Conservation (phyloP, 495 filamentous ascomycete genomes). For the Ascodesmis nigricans region DNA sequence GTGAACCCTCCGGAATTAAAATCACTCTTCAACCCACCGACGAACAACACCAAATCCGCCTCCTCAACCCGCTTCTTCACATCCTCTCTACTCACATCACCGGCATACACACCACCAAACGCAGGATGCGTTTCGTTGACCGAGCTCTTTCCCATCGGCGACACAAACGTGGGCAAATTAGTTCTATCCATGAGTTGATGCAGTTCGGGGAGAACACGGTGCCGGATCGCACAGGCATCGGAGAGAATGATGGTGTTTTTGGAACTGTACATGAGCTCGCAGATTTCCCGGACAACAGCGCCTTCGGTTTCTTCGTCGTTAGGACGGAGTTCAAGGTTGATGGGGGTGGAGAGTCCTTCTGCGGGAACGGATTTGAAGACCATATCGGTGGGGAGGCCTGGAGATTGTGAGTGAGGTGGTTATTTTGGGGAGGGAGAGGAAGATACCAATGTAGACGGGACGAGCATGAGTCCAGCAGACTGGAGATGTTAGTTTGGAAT, state of each 20-base stretch:
- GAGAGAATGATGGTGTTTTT: constrained; percentile 63
- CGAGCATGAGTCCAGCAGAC: constrained; percentile 55
- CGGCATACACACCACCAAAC: constrained; percentile 76
- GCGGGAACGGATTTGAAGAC: constrained; percentile 60
- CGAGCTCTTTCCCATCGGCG: constrained; percentile 81
- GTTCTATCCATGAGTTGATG: constrained; percentile 57
- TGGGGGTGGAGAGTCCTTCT: constrained; percentile 38
- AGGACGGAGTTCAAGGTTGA: constrained; percentile 39
- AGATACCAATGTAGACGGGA: constrained; percentile 53
- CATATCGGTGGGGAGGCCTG: constrained; percentile 56
- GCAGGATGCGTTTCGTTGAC: constrained; percentile 53
- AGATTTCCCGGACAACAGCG: constrained; percentile 60
- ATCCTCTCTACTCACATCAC: constrained; percentile 47
- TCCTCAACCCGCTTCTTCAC: constrained; percentile 55
- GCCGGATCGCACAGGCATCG: constrained; percentile 77
- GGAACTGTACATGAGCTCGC: constrained; percentile 54
- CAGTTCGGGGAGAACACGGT: constrained; percentile 52
- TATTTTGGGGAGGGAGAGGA: background rate
- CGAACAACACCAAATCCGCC: constrained; percentile 60
- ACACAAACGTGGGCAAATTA: constrained; percentile 59
- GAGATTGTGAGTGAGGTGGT: background rate
- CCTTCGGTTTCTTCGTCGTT: constrained; percentile 59
- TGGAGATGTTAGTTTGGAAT: background rate
- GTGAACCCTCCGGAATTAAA: constrained; percentile 82
- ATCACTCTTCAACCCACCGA: constrained; percentile 69